These are phyloP conservation scores for Calocera cornea DNA, from an alignment of 768 basidiomycete genomes.

Conservation along the genomic window DNA sequence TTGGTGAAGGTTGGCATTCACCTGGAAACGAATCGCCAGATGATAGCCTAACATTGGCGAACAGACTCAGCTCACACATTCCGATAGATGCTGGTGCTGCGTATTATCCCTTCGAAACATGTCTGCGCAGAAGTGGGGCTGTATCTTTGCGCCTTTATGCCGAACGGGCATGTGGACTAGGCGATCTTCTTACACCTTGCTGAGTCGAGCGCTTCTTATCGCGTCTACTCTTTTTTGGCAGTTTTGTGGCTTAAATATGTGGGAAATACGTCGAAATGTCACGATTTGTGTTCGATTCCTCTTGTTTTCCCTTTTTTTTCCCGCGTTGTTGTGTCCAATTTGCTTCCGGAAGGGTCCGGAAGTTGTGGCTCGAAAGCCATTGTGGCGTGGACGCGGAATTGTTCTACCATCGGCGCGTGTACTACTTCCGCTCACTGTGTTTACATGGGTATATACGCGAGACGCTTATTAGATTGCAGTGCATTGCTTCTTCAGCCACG, in stretches of 20 bases:
- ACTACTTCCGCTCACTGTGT: no score
- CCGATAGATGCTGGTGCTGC: background rate
- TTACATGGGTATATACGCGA: no score
- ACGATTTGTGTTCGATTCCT: no score
- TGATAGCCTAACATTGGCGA: background rate
- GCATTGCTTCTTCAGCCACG: constrained; percentile 26
- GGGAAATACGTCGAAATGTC: no score
- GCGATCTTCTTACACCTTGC: background rate
- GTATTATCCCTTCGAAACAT: background rate
- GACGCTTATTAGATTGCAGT: constrained; percentile 10
- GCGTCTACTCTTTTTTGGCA: no score
- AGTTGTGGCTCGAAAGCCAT: no score
- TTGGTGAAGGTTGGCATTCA: background rate
- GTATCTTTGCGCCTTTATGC: background rate
- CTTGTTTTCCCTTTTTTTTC: no score
- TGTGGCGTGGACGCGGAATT: no score
- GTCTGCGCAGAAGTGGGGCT: background rate
- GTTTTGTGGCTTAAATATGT: no score
- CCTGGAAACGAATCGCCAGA: background rate
- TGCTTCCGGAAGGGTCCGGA: no score
- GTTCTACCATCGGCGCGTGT: no score
- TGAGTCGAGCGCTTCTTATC: background rate
- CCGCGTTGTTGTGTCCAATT: no score
- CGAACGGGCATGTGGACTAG: background rate
- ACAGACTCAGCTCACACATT: background rate